A percentile compares a stretch with the other conserved stretches of the same genome.
These are phyloP conservation scores for Zasmidium citrigriseum DNA, from an alignment of 2,329 filamentous ascomycete species.

Conservation along the genomic window DNA sequence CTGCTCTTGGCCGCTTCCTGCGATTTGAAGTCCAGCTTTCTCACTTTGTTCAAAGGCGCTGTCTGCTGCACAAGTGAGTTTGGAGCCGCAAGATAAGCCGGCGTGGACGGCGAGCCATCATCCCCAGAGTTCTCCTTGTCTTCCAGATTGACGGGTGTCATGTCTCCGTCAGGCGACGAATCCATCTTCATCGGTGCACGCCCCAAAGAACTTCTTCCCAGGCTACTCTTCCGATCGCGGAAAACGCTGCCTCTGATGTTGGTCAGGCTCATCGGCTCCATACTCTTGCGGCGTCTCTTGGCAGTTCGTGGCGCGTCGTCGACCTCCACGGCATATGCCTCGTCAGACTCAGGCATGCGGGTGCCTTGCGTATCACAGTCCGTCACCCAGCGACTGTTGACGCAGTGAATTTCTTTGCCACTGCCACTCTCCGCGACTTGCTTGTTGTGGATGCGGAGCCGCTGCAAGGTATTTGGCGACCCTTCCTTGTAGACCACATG, in stretches of 20 bases:
- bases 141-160: conserved; percentile 11
- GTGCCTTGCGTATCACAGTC: conserved; percentile 36
- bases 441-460: conserved; percentile 36
- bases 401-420: conserved; percentile 34
- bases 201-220: conserved; percentile 30
- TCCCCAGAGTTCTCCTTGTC: conserved; percentile 32
- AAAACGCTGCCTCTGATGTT: conserved; percentile 37
- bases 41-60: conserved; percentile 35
- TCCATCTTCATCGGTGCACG: conserved; percentile 23
- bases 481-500: conserved; percentile 43
- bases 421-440: conserved; percentile 24
- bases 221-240: conserved; percentile 31
- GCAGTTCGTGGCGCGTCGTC: conserved; percentile 34
- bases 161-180: conserved; percentile 20
- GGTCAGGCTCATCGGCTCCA: conserved; percentile 36
- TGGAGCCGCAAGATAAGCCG: conserved; percentile 32
- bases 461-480: conserved; percentile 36
- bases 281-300: conserved; percentile 37
- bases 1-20: conserved; percentile 27
- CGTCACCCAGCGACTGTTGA: conserved; percentile 40
- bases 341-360: conserved; percentile 33
- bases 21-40: conserved; percentile 32
- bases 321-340: conserved; percentile 36
- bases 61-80: conserved; percentile 35
- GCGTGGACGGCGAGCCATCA: conserved; percentile 31